Evolutionary conservation across 805 yeast species (phyloP), one percentile per base, ranked within the genome.

Genomic region (Kurtzmaniella cleridarum): DNA sequence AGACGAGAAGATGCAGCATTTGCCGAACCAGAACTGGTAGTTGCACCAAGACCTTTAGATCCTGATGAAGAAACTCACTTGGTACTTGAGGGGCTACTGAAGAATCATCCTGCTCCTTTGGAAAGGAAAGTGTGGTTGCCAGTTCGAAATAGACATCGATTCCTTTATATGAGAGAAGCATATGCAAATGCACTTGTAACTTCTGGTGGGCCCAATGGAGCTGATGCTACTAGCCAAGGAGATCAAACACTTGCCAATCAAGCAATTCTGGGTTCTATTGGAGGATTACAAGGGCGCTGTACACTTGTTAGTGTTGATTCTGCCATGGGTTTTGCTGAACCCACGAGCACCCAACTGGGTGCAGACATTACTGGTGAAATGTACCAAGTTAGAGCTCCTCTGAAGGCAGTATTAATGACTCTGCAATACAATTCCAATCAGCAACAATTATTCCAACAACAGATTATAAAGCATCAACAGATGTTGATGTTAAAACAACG

Each of bases 11-110:
- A 80, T 50, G 71, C 80, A 27, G 72, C 60, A 32, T 64, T 64
- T 41, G 49, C 62, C 17, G 63, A 59, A 2, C 44, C 45, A 3
- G 36, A 14, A 8, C 28, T 23, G n/a, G 36, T 27, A 3, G 15
- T 32, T 14, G 26, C 23, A 12, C 14, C 30, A 16, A 24, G 36
- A 33, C 76, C 78, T 3, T 63, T 84, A 27, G 88, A 85, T 47
- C 91, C 95, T 6, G 96, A 90, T 55, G 95, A 89, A 54, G 98
- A 93, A 53, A 87, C 96, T 2, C 88, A 85, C 35, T 85, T 84
- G 47, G 97, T 93, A 3, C 65, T 93, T 54, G 89, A 86, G 46
- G 98, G 98, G 16, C 88, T 91, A 15, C 74, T 84, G 11, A 73
- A 85, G 49, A 81, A 90, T 27, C 73, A 78, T 41, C 90, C 96